These are phyloP conservation scores for Podaxis sp. DNA, from an alignment of 768 basidiomycete species.

Conservation along the genomic window DNA sequence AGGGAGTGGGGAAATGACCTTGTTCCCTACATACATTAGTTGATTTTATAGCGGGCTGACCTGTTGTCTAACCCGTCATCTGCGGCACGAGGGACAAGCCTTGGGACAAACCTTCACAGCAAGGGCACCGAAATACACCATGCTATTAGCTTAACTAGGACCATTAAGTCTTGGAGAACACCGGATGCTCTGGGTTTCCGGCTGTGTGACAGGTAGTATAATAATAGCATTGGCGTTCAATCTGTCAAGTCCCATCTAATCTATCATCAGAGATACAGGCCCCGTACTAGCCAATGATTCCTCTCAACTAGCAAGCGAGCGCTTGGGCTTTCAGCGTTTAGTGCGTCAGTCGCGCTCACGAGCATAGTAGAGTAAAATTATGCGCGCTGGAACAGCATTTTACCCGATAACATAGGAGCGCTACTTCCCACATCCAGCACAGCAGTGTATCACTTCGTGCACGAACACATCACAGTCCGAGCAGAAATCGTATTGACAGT, in stretches of 20 bases:
- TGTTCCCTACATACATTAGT: no score
- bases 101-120: background rate
- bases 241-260: no score
- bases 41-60: no score
- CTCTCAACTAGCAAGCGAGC: background rate
- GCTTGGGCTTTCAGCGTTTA: background rate
- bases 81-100: background rate
- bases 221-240: no score
- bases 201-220: no score
- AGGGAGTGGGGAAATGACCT: background rate
- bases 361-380: background rate
- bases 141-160: background rate
- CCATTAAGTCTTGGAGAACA: no score
- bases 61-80: background rate
- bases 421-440: slow-evolving; percentile 77
- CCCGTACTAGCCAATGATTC: no score
- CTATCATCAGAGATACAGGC: no score
- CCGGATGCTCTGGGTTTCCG: no score
- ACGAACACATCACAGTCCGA: slow-evolving; percentile 96
- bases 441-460: slow-evolving; percentile 93
- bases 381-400: background rate
- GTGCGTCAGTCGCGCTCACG: background rate
- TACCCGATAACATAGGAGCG: background rate
- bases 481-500: slow-evolving; percentile 87
- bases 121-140: background rate